Evolutionary conservation across 441 rosid genomes (phyloP).

Genomic region (Jatropha multifida): DNA sequence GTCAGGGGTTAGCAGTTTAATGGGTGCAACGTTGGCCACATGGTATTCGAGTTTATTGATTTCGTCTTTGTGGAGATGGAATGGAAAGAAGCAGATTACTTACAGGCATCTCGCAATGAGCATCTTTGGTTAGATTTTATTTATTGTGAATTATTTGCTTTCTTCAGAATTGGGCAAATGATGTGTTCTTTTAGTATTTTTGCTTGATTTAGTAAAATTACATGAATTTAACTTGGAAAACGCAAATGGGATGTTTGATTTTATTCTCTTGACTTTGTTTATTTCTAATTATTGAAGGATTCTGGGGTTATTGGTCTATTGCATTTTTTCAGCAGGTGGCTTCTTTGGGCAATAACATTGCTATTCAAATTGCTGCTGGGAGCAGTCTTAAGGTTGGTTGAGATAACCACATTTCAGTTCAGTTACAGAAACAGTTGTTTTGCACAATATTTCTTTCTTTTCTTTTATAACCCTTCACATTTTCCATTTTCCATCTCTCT

Average conservation of each 20-base stretch:
- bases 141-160: too few relatives aligned
- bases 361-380: slow-evolving; percentile 56
- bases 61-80: slow-evolving; percentile 54
- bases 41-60: slow-evolving; percentile 49
- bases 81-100: slow-evolving; percentile 48
- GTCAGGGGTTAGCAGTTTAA: slow-evolving; percentile 46
- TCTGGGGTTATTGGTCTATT: slow-evolving; percentile 49
- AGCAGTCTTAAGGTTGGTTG: slow-evolving; percentile 48
- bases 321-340: slow-evolving; percentile 60
- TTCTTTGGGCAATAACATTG: slow-evolving; percentile 55
- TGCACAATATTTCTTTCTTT: not conserved
- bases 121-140: slow-evolving; percentile 36
- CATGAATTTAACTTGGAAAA: not conserved
- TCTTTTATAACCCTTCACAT: not conserved
- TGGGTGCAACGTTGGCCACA: slow-evolving; percentile 45
- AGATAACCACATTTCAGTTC: not conserved
- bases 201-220: not conserved
- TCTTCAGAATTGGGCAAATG: not conserved
- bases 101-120: slow-evolving; percentile 49
- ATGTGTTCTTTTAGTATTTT: not conserved
- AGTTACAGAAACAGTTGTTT: not conserved
- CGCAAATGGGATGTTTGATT: not conserved
- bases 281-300: slow-evolving; percentile 38
- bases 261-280: slow-evolving; percentile 14
- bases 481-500: not conserved